Percentiles rank a stretch among this genome's conserved stretches.
Conservation (phyloP, 805 yeast genomes). For the Yarrowia hollandica region DNA sequence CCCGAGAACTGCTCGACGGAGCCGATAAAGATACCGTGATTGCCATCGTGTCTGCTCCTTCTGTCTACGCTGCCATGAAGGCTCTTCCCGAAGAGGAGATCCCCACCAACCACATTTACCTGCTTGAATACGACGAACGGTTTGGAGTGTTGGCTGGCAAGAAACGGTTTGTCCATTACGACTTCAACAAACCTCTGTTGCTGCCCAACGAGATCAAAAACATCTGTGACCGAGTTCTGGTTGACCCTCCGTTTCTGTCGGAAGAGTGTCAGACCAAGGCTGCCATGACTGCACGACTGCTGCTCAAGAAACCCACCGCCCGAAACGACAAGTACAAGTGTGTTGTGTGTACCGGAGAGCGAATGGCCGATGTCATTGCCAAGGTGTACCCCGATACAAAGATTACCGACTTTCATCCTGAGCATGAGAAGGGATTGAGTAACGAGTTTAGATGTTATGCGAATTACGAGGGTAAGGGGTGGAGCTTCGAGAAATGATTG, state of each 20-base stretch:
- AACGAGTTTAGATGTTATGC: constrained; percentile 90
- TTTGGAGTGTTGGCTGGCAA: constrained; percentile 71
- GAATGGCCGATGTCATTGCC: constrained; percentile 68
- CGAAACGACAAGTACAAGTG: constrained; percentile 37
- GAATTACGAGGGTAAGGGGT: constrained; percentile 62
- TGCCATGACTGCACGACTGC: constrained; percentile 59
- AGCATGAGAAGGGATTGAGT: constrained; percentile 80
- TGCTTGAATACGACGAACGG: constrained; percentile 77
- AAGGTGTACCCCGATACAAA: constrained; percentile 62
- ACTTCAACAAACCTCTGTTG: constrained; percentile 67
- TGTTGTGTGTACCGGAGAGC: constrained; percentile 85
- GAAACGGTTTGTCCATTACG: constrained; percentile 68
- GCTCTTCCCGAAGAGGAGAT: constrained; percentile 51
- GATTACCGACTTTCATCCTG: constrained; percentile 70
- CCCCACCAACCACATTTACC: constrained; percentile 62
- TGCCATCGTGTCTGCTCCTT: constrained; percentile 84
- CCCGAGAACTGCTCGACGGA: constrained; percentile 71
- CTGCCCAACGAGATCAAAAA: constrained; percentile 58
- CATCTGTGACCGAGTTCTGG: constrained; percentile 67
- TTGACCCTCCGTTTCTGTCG: constrained; percentile 88
- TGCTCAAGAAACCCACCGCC: constrained; percentile 45
- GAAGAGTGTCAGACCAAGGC: constrained; percentile 76
- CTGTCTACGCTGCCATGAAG: constrained; percentile 81
- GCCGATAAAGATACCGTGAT: constrained; percentile 71
- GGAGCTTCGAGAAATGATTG: no score